Base-by-base conservation (phyloP, 306 rosid genomes). In the Arachis stenosperma region DNA sequence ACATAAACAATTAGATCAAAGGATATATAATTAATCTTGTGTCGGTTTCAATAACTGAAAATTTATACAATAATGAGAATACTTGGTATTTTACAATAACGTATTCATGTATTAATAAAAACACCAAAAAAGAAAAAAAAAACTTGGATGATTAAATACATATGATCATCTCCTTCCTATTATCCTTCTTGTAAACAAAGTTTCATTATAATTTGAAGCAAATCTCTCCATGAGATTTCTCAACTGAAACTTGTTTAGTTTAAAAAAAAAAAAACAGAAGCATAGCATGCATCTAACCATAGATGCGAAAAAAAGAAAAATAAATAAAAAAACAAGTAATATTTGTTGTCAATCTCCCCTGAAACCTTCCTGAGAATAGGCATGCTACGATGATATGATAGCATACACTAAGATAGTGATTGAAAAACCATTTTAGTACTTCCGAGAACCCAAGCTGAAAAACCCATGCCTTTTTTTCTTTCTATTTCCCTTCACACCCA, bases 371-470 rank as follows among this genome's bases (percentile, higher is more conserved):
- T 54, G 14, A 51, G 14, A 51, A 75, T 48, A 76, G 67, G 81
- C 58, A 75, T 78, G 81, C 74, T 33, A 33, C 4, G 37, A 33
- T 70, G 41, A 46, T 13, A 60, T 3, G 37, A 33, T 65, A 48
- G 84, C 77, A 81, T 65, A 70, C 81, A 40, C 57, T 48, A 10
- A 8, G 5, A 58, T 9, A 65, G 75, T 57, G 81, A 78, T 65
- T 73, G 76, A 71, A 77, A 46, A 75, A 72, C 48, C 65, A 57
- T 63, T 29, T 65, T 11, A 15, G 67, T 70, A 69, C 71, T 81
- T 53, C 78, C 87, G 91, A 92, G 62, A 90, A 88, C 91, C 79
- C 91, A 79, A 83, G 92, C 97, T 53, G 61, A 79, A 76, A 76
- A 33, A 2, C 37, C 37, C 37, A 33, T 33, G 37, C 37, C 37